phyloP scores from a whole-genome alignment of 768 basidiomycete genomes.

The Pholiota molesta region DNA sequence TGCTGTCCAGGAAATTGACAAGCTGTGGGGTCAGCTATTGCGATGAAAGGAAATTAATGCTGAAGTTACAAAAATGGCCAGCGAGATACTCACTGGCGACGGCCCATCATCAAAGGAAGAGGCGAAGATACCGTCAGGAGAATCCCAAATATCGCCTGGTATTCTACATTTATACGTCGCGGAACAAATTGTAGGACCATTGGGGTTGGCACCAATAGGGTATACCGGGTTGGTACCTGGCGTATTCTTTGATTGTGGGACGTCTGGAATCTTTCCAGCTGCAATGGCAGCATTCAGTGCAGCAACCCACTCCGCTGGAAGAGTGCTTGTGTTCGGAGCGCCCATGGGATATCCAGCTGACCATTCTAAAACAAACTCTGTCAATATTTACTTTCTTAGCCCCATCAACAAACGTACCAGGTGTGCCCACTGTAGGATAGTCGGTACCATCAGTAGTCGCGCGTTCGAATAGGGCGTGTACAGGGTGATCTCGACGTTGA shows the following conservation, averaged over 20 bases:
- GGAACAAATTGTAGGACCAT: constrained; percentile 67
- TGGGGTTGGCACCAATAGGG: constrained; percentile 46
- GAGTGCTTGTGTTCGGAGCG: constrained; percentile 46
- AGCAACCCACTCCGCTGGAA: constrained; percentile 74
- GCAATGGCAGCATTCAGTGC: constrained; percentile 69
- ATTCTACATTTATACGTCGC: constrained; percentile 70
- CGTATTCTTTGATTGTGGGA: constrained; percentile 50
- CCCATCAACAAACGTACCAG: constrained; percentile 41
- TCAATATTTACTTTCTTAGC: background rate
- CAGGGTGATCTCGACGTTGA: constrained; percentile 62
- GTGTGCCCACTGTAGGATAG: constrained; percentile 62
- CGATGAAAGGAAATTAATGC: constrained; percentile 1
- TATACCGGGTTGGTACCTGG: constrained; percentile 45
- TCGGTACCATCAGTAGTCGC: constrained; percentile 46
- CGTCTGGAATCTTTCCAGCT: constrained; percentile 73
- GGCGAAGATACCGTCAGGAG: constrained; percentile 68
- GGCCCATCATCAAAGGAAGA: constrained; percentile 86
- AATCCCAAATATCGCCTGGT: constrained; percentile 72
- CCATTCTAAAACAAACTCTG: constrained; percentile 50
- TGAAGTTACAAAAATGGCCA: background rate
- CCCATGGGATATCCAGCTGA: constrained; percentile 56
- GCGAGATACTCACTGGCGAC: constrained; percentile 34
- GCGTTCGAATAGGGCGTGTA: constrained; percentile 65
- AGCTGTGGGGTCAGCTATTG: constrained; percentile 47
- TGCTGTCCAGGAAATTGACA: constrained; percentile 65